Conservation (phyloP, 768 basidiomycete species). For the Asterophora parasitica region DNA sequence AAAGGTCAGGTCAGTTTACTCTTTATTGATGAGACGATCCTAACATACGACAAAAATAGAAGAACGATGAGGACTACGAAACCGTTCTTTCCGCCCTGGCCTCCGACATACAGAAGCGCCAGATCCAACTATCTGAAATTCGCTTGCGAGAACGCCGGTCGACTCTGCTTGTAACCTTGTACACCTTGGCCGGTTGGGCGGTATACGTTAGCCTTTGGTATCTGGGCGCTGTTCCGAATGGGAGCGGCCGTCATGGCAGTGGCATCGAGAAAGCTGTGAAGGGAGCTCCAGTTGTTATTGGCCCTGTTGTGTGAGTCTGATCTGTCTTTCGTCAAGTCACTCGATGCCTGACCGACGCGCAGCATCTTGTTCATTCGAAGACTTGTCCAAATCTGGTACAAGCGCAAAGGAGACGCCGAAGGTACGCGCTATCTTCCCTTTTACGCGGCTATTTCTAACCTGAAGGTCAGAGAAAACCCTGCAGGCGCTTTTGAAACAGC, state of each 20-base stretch:
- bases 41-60: conserved; percentile 25
- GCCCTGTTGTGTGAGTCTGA: conserved; percentile 73
- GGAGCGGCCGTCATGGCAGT: conserved; percentile 26
- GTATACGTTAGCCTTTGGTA: conserved; percentile 76
- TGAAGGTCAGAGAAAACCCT: conserved; percentile 67
- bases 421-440: conserved; percentile 38
- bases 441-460: neutral
- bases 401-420: conserved; percentile 73
- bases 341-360: conserved; percentile 10
- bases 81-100: conserved; percentile 64
- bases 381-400: conserved; percentile 83
- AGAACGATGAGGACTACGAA: conserved; percentile 72
- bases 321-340: neutral
- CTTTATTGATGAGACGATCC: neutral
- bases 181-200: conserved; percentile 71
- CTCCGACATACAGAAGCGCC: conserved; percentile 65
- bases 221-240: conserved; percentile 45
- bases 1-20: conserved; percentile 7
- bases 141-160: conserved; percentile 80
- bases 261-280: conserved; percentile 40
- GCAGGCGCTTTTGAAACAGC: conserved; percentile 65
- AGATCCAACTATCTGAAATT: conserved; percentile 73
- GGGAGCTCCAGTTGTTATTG: conserved; percentile 58
- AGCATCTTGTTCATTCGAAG: conserved; percentile 74
- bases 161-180: conserved; percentile 71